These are phyloP conservation scores for Porcisia deanei DNA, from an alignment of 208 protist genomes.

Conservation along the genomic window DNA sequence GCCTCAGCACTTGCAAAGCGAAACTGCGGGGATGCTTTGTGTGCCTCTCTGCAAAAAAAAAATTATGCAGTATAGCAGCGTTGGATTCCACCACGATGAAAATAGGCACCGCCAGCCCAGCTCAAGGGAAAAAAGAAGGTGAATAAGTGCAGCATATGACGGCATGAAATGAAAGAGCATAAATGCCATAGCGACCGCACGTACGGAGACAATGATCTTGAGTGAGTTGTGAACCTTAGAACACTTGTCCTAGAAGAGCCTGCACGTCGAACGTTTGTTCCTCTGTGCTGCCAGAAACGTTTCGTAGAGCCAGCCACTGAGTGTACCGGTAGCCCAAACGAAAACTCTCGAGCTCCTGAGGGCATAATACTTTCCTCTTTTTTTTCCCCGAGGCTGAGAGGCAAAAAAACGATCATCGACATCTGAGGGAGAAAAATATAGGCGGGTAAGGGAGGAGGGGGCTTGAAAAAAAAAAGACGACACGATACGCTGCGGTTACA, in stretches of 20 bases:
- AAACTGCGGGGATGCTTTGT: not conserved
- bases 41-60: conserved; percentile 14
- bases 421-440: not conserved
- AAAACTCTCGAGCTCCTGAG: not conserved
- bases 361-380: not conserved
- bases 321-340: not conserved
- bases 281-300: not conserved
- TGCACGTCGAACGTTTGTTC: not conserved
- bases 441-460: not conserved
- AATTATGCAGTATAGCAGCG: not conserved
- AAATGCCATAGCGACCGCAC: not conserved
- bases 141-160: not conserved
- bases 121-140: conserved; percentile 2
- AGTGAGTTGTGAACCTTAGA: not conserved
- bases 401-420: not conserved
- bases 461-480: not conserved
- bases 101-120: not conserved
- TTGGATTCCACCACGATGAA: not conserved
- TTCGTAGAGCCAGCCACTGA: not conserved
- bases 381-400: not conserved
- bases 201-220: not conserved
- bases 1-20: not conserved
- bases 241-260: not conserved
- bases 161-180: not conserved
- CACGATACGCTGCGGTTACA: not conserved